These are phyloP conservation scores for Pleurotus eryngii DNA, from an alignment of 768 basidiomycete species.

Conservation along the genomic window DNA sequence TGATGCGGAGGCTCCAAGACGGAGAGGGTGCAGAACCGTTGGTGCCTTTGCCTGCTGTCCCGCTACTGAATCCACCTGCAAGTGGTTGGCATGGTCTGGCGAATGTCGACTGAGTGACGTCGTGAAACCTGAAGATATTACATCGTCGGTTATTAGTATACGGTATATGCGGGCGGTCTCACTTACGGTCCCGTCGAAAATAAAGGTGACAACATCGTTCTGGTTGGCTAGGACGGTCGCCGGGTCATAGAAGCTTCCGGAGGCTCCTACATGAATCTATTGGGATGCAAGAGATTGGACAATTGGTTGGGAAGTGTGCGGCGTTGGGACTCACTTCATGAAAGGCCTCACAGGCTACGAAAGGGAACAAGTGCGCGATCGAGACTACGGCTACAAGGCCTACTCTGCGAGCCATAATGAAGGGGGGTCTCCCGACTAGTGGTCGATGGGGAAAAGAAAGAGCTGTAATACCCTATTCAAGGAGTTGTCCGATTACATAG, in stretches of 20 bases:
- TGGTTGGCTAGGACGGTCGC: conserved; percentile 23
- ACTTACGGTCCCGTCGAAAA: conserved; percentile 37
- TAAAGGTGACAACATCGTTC: conserved; percentile 34
- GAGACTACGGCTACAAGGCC: no score
- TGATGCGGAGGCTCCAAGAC: conserved; percentile 33
- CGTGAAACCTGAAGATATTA: conserved; percentile 27
- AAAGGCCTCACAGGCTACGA: no score
- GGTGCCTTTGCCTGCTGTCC: conserved; percentile 21
- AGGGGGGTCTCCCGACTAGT: no score
- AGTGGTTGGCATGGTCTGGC: conserved; percentile 36
- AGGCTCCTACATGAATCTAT: conserved; percentile 36
- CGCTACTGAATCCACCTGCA: conserved; percentile 38
- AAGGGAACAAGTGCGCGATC: no score
- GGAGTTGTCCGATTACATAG: no score
- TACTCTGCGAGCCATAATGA: no score
- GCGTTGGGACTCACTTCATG: no score
- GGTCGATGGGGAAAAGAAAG: no score
- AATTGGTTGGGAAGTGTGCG: no score
- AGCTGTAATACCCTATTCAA: no score
- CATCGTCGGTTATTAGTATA: no score
- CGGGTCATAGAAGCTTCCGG: conserved; percentile 40
- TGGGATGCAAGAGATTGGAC: not conserved
- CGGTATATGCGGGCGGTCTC: no score
- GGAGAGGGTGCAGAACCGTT: conserved; percentile 16
- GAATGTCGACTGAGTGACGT: conserved; percentile 35